Conservation (phyloP, 164 flowering plant species). For the Nelumbo lutea region DNA sequence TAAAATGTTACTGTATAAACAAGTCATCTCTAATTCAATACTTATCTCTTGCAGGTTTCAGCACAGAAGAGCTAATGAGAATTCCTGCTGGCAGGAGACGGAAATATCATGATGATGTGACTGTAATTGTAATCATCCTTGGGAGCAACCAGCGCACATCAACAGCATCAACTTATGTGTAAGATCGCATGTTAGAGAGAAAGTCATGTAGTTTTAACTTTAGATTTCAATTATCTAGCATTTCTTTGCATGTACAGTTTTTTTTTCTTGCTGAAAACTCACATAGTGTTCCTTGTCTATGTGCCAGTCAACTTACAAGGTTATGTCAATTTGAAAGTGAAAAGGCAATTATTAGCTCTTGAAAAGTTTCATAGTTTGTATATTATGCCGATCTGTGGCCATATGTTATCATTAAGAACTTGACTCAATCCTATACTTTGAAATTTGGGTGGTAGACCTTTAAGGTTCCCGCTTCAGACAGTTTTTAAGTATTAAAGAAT, state of each 20-base stretch:
- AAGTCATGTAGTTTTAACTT: conserved; percentile 3
- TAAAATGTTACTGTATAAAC: no score
- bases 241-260: neutral
- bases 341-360: no score
- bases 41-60: conserved; percentile 55
- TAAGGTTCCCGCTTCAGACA: no score
- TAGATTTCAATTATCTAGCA: conserved; percentile 4
- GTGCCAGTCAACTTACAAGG: no score
- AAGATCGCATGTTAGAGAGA: conserved; percentile 7
- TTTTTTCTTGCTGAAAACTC: conserved; percentile 6
- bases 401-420: no score
- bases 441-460: no score
- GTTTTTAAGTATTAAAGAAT: no score
- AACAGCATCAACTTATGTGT: conserved; percentile 68
- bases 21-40: neutral
- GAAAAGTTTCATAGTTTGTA: no score
- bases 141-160: conserved; percentile 76
- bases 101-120: conserved; percentile 92
- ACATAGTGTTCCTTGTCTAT: neutral
- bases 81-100: conserved; percentile 35
- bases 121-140: conserved; percentile 75
- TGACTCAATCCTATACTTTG: no score
- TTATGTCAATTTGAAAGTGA: no score
- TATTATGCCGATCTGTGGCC: no score
- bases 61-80: conserved; percentile 42